Conservation (phyloP, 108 stramenopile species). For the Pseudonitzschia multiseries region DNA sequence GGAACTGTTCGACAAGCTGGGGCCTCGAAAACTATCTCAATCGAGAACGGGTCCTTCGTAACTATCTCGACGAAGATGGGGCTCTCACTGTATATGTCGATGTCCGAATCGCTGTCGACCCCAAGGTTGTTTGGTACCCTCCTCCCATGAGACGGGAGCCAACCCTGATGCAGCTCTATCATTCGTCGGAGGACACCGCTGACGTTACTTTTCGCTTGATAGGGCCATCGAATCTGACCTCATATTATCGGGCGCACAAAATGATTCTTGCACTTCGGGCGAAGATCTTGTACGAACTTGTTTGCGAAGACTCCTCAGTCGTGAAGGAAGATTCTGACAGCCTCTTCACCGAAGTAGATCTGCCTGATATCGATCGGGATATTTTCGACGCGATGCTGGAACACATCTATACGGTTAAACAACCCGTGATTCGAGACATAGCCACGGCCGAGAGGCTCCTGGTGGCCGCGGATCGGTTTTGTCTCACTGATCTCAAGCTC, state of each 20-base stretch:
- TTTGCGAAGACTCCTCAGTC: background rate
- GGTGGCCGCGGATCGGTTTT: conserved; percentile 23
- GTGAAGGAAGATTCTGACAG: background rate
- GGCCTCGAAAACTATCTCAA: conserved; percentile 7
- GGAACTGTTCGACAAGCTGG: conserved; percentile 2
- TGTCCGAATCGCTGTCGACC: conserved; percentile 2
- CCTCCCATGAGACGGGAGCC: conserved; percentile 7
- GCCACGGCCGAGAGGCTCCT: background rate
- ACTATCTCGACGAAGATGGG: conserved; percentile 7
- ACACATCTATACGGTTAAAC: conserved; percentile 5
- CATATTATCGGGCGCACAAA: background rate
- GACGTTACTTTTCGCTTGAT: conserved; percentile 1
- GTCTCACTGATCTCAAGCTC: conserved; percentile 19
- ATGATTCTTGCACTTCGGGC: conserved; percentile 15
- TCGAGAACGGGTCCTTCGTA: background rate
- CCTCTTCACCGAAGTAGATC: background rate
- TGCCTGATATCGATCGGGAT: conserved; percentile 1
- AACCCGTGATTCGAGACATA: background rate
- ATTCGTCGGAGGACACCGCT: conserved; percentile 1
- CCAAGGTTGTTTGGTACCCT: conserved; percentile 12
- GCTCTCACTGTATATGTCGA: background rate
- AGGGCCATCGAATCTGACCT: too few relatives aligned
- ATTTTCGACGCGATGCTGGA: conserved; percentile 7
- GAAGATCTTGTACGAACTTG: conserved; percentile 1
- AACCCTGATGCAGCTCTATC: conserved; percentile 6